Percentiles rank a stretch among this genome's conserved stretches.
Evolutionary conservation across 345 rosid species (phyloP).

Genomic region (Mercurialis annua): DNA sequence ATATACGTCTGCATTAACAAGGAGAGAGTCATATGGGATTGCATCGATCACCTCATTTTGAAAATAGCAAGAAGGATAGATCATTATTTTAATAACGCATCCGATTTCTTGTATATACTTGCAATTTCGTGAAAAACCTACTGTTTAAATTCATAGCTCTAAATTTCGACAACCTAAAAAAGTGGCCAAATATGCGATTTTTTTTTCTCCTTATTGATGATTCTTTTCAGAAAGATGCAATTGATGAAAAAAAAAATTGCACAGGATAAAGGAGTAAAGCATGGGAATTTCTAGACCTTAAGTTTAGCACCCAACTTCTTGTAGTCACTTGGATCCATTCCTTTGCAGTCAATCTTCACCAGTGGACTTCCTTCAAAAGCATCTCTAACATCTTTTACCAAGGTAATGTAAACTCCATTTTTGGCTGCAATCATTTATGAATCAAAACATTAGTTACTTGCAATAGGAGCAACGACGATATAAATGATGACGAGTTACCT

Average conservation of each 20-base stretch:
- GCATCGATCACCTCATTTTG: not conserved
- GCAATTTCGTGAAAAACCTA: not conserved
- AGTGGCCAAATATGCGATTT: not conserved
- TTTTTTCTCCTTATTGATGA: conserved; percentile 1
- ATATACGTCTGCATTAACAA: not conserved
- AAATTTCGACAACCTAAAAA: not conserved
- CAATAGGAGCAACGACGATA: conserved; percentile 1
- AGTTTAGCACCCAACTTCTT: conserved; percentile 95
- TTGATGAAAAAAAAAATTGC: not conserved
- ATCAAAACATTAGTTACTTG: not conserved
- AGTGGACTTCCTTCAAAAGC: conserved; percentile 84
- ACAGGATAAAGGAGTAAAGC: not conserved
- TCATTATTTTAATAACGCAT: not conserved
- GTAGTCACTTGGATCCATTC: conserved; percentile 79
- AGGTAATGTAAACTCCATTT: conserved; percentile 73
- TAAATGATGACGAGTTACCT: conserved; percentile 37
- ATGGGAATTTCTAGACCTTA: conserved; percentile 42
- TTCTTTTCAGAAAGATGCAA: not conserved
- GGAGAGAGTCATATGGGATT: not conserved
- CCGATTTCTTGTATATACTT: not conserved
- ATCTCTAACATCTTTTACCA: conserved; percentile 74
- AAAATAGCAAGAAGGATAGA: not conserved
- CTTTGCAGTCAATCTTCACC: conserved; percentile 79
- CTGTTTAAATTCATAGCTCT: not conserved
- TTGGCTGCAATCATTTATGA: conserved; percentile 47